Percentiles rank a stretch among this genome's conserved stretches.
phyloP scores from a whole-genome alignment of 768 basidiomycete genomes.

The Leccinum sublutescens region DNA sequence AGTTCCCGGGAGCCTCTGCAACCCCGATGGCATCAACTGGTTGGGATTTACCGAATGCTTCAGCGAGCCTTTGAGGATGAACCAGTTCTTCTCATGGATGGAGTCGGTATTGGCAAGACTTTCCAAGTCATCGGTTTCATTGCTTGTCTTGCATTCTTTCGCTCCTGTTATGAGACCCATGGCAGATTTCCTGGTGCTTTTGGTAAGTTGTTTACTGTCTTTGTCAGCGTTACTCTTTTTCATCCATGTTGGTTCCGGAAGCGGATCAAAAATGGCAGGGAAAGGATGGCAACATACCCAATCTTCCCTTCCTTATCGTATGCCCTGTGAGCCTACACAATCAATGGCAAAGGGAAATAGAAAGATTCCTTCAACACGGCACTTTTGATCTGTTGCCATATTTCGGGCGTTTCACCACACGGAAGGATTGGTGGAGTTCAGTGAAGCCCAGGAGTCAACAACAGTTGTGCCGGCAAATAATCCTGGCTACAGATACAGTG shows the following conservation, averaged over 20 bases:
- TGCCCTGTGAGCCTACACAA: not conserved
- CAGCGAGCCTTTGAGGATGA: not conserved
- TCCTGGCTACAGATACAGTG: not conserved
- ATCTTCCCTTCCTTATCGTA: not conserved
- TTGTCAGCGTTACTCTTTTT: not conserved
- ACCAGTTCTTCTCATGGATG: constrained; percentile 22
- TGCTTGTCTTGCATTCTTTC: not conserved
- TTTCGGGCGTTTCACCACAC: not conserved
- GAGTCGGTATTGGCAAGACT: constrained; percentile 21
- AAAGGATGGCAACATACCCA: not conserved
- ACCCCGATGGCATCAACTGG: constrained; percentile 20
- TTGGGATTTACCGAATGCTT: constrained; percentile 16
- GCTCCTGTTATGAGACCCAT: not conserved
- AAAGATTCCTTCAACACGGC: not conserved
- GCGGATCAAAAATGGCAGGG: not conserved
- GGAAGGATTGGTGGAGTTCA: not conserved
- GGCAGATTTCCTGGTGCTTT: not conserved
- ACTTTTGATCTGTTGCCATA: not conserved
- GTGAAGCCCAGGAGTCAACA: not conserved
- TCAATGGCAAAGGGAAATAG: not conserved
- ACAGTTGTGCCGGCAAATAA: not conserved
- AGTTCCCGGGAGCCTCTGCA: not conserved
- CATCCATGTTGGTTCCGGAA: not conserved
- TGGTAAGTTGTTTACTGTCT: not conserved
- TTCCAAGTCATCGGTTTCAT: too few species aligned